phyloP scores from a whole-genome alignment of 2,329 filamentous ascomycete genomes.

The Macrophomina tecta region DNA sequence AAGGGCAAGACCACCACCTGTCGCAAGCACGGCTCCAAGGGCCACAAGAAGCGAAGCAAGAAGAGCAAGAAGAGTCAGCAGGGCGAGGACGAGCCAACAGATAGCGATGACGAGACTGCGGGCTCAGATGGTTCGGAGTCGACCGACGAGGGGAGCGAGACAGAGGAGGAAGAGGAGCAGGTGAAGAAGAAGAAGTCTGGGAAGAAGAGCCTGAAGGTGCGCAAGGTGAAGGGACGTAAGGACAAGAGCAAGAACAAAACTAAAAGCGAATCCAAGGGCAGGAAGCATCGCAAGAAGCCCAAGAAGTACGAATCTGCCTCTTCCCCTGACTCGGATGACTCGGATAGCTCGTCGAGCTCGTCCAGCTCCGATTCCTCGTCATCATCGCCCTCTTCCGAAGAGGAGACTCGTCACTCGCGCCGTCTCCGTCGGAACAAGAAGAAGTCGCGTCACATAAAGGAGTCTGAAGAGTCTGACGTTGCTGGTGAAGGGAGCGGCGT shows the following conservation, averaged over 20 bases:
- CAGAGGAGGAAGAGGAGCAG: conserved; percentile 20
- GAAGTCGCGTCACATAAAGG: conserved; percentile 24
- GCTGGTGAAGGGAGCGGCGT: background rate
- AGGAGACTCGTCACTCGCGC: conserved; percentile 27
- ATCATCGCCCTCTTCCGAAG: conserved; percentile 10
- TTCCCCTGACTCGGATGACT: conserved; percentile 35
- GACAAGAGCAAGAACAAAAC: conserved; percentile 32
- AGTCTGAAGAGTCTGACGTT: conserved; percentile 25
- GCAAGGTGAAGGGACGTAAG: conserved; percentile 38
- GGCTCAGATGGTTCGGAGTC: conserved; percentile 33
- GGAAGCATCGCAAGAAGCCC: conserved; percentile 36
- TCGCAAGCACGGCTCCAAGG: conserved; percentile 2
- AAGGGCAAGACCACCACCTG: conserved; percentile 26
- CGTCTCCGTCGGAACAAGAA: conserved; percentile 29
- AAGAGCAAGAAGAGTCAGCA: conserved; percentile 29
- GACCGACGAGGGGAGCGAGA: conserved; percentile 26
- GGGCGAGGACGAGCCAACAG: conserved; percentile 31
- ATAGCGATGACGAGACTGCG: conserved; percentile 35
- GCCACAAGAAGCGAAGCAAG: conserved; percentile 27
- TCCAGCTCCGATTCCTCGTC: conserved; percentile 22
- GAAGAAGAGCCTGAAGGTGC: conserved; percentile 38
- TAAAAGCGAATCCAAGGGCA: background rate
- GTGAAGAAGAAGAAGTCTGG: conserved; percentile 28
- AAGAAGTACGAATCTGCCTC: conserved; percentile 36
- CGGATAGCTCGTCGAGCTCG: conserved; percentile 34